Conservation (phyloP, 2,329 filamentous ascomycete genomes). For the Colletotrichum limetticola region DNA sequence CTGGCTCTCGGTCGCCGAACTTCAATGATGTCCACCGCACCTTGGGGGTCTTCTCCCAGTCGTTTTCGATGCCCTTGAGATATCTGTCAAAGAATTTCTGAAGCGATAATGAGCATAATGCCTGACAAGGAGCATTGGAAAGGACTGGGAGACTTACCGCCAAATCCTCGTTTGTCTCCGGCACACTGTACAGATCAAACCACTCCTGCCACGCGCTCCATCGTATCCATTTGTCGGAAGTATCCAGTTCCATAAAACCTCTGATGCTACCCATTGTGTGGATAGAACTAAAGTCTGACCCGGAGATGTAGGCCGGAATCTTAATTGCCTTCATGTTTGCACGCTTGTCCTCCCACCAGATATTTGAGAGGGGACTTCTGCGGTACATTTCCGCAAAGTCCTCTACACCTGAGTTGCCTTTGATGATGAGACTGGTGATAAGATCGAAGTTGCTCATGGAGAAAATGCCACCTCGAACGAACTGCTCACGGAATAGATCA, state of each 20-base stretch:
- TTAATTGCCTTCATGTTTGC: conserved; percentile 48
- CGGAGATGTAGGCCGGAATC: conserved; percentile 47
- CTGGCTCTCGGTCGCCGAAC: conserved; percentile 46
- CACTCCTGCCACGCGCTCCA: conserved; percentile 54
- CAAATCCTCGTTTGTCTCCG: conserved; percentile 48
- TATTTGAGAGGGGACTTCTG: conserved; percentile 45
- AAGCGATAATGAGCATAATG: neutral
- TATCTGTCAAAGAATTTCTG: conserved; percentile 50
- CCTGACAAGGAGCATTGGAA: rapidly evolving
- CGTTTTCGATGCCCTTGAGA: conserved; percentile 54
- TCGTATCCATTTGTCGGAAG: conserved; percentile 53
- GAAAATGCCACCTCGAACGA: conserved; percentile 53
- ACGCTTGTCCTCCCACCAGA: conserved; percentile 51
- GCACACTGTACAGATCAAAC: conserved; percentile 53
- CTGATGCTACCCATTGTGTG: conserved; percentile 42
- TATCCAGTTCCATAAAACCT: conserved; percentile 43
- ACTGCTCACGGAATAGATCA: conserved; percentile 59
- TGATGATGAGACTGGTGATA: conserved; percentile 50
- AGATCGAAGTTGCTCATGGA: conserved; percentile 54
- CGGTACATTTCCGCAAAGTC: conserved; percentile 55
- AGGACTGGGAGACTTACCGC: conserved; percentile 7
- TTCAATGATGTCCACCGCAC: conserved; percentile 54
- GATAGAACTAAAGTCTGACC: conserved; percentile 41
- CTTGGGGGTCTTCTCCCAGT: conserved; percentile 57
- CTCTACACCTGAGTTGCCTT: conserved; percentile 47